Percentiles rank a stretch among this genome's conserved stretches.
Evolutionary conservation across 495 filamentous ascomycete genomes (phyloP).

Genomic region (Podospora pseudopauciseta): DNA sequence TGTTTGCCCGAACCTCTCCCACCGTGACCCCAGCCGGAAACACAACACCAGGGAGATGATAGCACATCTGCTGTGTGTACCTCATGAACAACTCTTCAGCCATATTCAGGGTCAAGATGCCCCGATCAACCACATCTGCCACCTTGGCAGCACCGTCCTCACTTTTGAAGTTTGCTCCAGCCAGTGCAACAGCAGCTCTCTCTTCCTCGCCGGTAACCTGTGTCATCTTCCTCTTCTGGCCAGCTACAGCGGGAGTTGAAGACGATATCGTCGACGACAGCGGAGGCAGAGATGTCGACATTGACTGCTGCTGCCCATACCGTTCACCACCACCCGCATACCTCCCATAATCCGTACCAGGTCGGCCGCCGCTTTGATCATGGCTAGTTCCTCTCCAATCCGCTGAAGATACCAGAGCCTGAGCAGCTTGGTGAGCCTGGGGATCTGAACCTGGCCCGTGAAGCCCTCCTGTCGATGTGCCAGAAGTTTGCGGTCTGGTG

Average conservation of each 20-base stretch:
- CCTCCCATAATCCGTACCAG: neutral
- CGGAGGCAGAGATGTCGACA: slow-evolving; percentile 18
- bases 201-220: slow-evolving; percentile 20
- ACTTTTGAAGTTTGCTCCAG: slow-evolving; percentile 32
- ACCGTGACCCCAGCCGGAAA: slow-evolving; percentile 66
- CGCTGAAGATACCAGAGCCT: neutral
- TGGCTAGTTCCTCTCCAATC: neutral
- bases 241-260: slow-evolving; percentile 27
- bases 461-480: neutral
- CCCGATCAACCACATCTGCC: slow-evolving; percentile 67
- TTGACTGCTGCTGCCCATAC: slow-evolving; percentile 21
- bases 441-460: neutral
- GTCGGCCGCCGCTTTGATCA: neutral
- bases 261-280: neutral
- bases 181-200: neutral
- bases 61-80: slow-evolving; percentile 65
- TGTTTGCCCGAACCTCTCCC: slow-evolving; percentile 61
- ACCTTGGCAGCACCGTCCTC: neutral
- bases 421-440: neutral
- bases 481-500: slow-evolving; percentile 34
- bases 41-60: slow-evolving; percentile 73
- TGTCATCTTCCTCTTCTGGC: slow-evolving; percentile 47
- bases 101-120: slow-evolving; percentile 58
- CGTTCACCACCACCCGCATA: neutral
- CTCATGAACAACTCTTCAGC: slow-evolving; percentile 64